Evolutionary conservation across 2,329 filamentous ascomycete species (phyloP).

Genomic region (Xylariaceae sp.): DNA sequence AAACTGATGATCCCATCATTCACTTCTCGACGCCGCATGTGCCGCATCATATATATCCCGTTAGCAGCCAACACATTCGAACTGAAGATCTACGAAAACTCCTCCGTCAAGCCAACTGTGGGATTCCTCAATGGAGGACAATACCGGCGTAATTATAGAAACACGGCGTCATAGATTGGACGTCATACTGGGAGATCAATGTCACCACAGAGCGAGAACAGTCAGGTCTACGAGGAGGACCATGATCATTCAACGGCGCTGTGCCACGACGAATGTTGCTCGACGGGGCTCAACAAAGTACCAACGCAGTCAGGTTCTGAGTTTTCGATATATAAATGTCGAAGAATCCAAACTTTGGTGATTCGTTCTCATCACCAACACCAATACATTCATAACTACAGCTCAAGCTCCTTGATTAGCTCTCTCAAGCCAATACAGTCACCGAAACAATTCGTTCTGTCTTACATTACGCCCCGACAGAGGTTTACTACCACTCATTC

Average conservation of each 20-base stretch:
- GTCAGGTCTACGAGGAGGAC: background rate
- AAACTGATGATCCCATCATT: background rate
- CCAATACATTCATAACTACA: background rate
- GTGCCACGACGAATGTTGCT: background rate
- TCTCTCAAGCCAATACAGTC: background rate
- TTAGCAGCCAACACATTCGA: no score
- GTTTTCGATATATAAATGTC: background rate
- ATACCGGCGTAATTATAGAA: no score
- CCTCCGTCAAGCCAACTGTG: no score
- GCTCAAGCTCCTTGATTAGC: background rate
- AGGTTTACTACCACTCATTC: background rate
- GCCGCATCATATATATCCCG: background rate
- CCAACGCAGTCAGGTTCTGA: background rate
- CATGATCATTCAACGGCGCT: background rate
- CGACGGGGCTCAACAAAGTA: background rate
- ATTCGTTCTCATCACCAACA: background rate
- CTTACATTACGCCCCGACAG: background rate
- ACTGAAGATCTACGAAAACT: no score
- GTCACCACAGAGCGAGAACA: background rate
- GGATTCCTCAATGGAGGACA: no score
- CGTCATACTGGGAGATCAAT: no score
- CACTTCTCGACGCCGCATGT: background rate
- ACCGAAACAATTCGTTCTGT: background rate
- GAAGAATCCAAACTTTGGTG: background rate
- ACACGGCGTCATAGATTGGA: no score